Conservation (phyloP, 2,329 filamentous ascomycete genomes). For the Aplosporella prunicola region DNA sequence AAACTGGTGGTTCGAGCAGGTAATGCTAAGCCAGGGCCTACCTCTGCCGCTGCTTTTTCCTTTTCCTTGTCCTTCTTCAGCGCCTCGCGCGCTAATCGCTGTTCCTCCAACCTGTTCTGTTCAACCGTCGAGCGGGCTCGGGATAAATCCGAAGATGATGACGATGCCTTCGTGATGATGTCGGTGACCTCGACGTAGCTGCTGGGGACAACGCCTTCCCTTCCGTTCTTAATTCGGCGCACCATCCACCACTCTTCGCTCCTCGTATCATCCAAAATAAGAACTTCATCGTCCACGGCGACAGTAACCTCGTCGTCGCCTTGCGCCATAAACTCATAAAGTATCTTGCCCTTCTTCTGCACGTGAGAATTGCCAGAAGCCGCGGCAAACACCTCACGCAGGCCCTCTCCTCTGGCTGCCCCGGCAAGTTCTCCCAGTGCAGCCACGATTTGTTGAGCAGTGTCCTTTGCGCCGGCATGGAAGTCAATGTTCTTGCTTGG, state of each 20-base stretch:
- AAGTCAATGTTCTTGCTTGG: slow-evolving; percentile 95
- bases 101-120: slow-evolving; percentile 69
- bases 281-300: slow-evolving; percentile 77
- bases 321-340: slow-evolving; percentile 96
- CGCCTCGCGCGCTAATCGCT: slow-evolving; percentile 66
- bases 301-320: slow-evolving; percentile 96
- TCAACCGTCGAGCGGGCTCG: slow-evolving; percentile 61
- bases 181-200: slow-evolving; percentile 90
- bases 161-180: slow-evolving; percentile 44
- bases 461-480: slow-evolving; percentile 94
- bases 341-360: slow-evolving; percentile 73
- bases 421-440: slow-evolving; percentile 84
- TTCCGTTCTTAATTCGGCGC: slow-evolving; percentile 77
- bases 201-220: slow-evolving; percentile 91
- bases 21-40: slow-evolving; percentile 67
- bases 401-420: slow-evolving; percentile 68
- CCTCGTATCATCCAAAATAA: slow-evolving; percentile 79
- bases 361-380: slow-evolving; percentile 51
- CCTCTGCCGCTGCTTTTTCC: slow-evolving; percentile 44
- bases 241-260: slow-evolving; percentile 99
- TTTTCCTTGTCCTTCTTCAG: slow-evolving; percentile 37
- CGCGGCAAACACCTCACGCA: slow-evolving; percentile 79
- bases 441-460: slow-evolving; percentile 83
- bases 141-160: slow-evolving; percentile 42
- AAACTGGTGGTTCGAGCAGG: slow-evolving; percentile 75